Percentiles rank a stretch among this genome's conserved stretches.
phyloP scores from a whole-genome alignment of 2,329 filamentous ascomycete species.

The Trichoderma guizhouense region DNA sequence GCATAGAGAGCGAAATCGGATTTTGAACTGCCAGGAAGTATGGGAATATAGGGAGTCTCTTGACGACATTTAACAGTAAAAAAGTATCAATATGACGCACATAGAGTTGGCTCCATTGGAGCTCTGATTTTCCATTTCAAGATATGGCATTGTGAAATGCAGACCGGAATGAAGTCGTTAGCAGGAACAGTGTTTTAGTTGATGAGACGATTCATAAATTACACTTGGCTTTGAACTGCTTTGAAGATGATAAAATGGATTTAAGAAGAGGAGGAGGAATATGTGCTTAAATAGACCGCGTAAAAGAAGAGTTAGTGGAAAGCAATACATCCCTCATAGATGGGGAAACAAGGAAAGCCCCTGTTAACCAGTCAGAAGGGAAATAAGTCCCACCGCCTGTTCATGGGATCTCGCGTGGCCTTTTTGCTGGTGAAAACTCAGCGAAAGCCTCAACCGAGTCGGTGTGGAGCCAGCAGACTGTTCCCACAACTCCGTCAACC shows the following conservation, averaged over 20 bases:
- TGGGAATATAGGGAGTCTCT: background rate
- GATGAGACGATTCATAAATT: background rate
- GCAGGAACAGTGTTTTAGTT: background rate
- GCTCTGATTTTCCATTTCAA: background rate
- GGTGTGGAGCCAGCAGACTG: no score
- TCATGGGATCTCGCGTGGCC: no score
- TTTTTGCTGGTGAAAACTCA: no score
- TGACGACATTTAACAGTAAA: background rate
- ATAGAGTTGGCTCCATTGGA: background rate
- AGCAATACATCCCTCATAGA: background rate
- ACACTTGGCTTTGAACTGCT: background rate
- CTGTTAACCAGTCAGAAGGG: no score
- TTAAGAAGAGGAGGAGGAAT: background rate
- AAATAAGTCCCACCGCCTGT: no score
- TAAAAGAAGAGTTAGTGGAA: background rate
- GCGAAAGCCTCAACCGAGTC: no score
- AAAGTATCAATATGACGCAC: background rate
- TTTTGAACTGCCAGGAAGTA: no score
- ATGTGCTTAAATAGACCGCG: background rate
- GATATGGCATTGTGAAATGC: background rate
- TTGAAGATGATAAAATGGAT: background rate
- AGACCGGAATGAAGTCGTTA: background rate
- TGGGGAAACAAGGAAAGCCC: no score
- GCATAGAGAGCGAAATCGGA: background rate
- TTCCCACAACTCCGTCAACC: no score